A percentile compares a stretch with the other conserved stretches of the same genome.
Conservation (phyloP, 1,284 basidiomycete genomes). For the Marasmius oreades region DNA sequence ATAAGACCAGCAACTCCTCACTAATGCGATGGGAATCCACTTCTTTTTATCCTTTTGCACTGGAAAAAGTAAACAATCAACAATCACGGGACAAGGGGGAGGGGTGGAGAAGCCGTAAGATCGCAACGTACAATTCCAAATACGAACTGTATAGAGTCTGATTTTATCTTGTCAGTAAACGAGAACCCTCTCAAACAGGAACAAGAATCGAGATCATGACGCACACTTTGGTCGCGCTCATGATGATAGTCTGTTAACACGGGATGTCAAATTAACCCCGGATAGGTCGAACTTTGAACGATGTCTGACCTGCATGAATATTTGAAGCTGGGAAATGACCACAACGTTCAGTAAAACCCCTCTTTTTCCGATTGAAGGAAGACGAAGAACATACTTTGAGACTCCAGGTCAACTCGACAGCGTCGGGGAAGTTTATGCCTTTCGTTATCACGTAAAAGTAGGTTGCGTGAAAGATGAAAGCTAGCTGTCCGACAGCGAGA, state of each 20-base stretch:
- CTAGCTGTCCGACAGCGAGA: constrained; percentile 7
- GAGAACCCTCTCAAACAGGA: too few species aligned
- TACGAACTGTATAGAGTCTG: constrained; percentile 9
- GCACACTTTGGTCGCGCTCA: constrained; percentile 11
- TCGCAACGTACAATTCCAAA: constrained; percentile 12
- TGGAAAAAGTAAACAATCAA: neutral
- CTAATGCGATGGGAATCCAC: constrained; percentile 11
- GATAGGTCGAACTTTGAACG: neutral
- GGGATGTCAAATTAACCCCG: neutral
- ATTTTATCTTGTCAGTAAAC: neutral
- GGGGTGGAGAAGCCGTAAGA: neutral
- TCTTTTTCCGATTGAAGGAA: neutral
- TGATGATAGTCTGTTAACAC: constrained; percentile 6
- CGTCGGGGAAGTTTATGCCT: neutral
- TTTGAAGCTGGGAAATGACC: constrained; percentile 7
- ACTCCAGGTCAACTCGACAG: constrained; percentile 9
- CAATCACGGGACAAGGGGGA: too few species aligned
- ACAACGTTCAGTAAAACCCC: too few species aligned
- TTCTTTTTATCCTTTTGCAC: constrained; percentile 4
- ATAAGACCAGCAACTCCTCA: neutral
- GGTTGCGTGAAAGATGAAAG: constrained; percentile 10
- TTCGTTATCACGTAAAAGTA: constrained; percentile 7
- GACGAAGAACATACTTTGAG: constrained; percentile 2
- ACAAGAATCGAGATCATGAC: neutral
- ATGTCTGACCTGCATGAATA: constrained; percentile 8